These are phyloP conservation scores for Kodamaea arcana DNA, from an alignment of 1,139 yeast species.

Conservation along the genomic window DNA sequence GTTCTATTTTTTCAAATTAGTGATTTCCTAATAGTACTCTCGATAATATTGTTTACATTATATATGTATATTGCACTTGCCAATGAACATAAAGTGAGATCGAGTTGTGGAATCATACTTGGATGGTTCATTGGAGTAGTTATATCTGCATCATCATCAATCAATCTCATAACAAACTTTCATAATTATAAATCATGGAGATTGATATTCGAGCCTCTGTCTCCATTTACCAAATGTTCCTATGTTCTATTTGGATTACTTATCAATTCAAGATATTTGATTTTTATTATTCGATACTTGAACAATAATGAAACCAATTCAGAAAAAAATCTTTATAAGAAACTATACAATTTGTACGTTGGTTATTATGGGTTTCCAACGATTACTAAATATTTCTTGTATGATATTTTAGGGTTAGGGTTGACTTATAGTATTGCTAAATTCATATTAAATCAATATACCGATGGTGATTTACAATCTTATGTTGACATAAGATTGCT, in stretches of 20 bases:
- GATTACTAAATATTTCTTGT: conserved; percentile 16
- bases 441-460: conserved; percentile 12
- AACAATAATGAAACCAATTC: conserved; percentile 10
- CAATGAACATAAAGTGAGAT: conserved; percentile 52
- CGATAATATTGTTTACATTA: conserved; percentile 14
- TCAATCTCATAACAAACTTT: conserved; percentile 24
- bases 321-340: conserved; percentile 18
- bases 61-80: conserved; percentile 44
- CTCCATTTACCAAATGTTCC: conserved; percentile 22
- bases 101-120: conserved; percentile 54
- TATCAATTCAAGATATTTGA: conserved; percentile 29
- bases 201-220: conserved; percentile 28
- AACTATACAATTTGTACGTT: conserved; percentile 24
- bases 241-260: conserved; percentile 25
- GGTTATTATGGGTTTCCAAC: conserved; percentile 21
- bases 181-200: conserved; percentile 24
- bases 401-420: conserved; percentile 12
- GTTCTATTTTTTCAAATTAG: conserved; percentile 9
- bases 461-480: conserved; percentile 17
- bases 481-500: conserved; percentile 18
- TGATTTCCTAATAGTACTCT: conserved; percentile 8
- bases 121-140: conserved; percentile 55
- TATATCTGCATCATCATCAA: conserved; percentile 52
- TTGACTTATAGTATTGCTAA: conserved; percentile 12
- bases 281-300: conserved; percentile 24